Evolutionary conservation across 2,329 filamentous ascomycete genomes (phyloP).

Genomic region (Plenodomus lindquistii): DNA sequence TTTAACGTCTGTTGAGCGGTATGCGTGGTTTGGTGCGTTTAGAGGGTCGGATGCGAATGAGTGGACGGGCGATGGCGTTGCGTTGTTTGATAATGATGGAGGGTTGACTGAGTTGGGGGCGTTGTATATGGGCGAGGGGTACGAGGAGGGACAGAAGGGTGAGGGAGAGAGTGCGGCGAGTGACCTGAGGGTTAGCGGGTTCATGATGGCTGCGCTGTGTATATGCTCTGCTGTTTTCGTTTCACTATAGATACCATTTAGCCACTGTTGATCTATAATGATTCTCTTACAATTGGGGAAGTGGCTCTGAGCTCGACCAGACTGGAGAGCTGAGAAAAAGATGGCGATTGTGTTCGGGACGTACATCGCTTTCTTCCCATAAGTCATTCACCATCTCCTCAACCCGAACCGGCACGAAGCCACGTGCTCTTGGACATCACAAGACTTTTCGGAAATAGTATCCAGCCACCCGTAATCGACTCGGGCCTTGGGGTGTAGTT

Average conservation of each 20-base stretch:
- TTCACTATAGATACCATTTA: slow-evolving; percentile 6
- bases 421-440: no score
- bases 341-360: no score
- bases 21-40: slow-evolving; percentile 44
- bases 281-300: no score
- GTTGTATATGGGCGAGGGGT: slow-evolving; percentile 38
- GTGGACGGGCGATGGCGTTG: slow-evolving; percentile 42
- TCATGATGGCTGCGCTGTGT: slow-evolving; percentile 10
- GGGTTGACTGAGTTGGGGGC: slow-evolving; percentile 39
- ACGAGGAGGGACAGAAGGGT: slow-evolving; percentile 36
- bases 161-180: slow-evolving; percentile 22
- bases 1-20: slow-evolving; percentile 51
- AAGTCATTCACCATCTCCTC: no score
- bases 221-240: slow-evolving; percentile 4
- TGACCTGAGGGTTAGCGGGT: slow-evolving; percentile 9
- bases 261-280: no score
- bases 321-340: no score
- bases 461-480: no score
- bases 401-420: no score
- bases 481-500: not conserved
- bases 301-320: no score
- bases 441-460: no score
- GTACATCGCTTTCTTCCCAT: no score
- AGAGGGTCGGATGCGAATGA: slow-evolving; percentile 38
- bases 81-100: slow-evolving; percentile 37